Evolutionary conservation across 106 monocot genomes (phyloP).

Genomic region (Dendrobium officinale): DNA sequence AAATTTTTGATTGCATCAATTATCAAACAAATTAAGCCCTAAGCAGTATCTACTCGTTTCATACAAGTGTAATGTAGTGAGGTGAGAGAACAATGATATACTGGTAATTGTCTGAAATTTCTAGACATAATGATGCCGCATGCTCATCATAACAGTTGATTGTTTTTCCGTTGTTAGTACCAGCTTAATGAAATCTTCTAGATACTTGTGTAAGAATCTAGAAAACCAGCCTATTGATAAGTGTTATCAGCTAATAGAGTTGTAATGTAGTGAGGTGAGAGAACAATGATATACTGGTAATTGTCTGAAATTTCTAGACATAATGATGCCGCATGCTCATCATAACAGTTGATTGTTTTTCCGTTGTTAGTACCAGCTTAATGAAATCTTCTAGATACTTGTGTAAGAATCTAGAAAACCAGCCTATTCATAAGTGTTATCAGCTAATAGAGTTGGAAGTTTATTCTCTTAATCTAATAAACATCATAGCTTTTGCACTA

Average conservation of each 20-base stretch:
- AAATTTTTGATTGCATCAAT: too few species aligned
- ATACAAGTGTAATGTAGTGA: background rate
- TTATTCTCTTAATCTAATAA: background rate
- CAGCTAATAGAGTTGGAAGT: background rate
- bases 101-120: background rate
- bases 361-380: background rate
- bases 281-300: background rate
- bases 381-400: background rate
- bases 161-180: background rate
- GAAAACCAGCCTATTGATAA: background rate
- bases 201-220: background rate
- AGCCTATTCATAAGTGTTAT: background rate
- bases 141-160: background rate
- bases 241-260: background rate
- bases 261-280: background rate
- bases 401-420: background rate
- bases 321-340: background rate
- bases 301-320: background rate
- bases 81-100: background rate
- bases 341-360: background rate
- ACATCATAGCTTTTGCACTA: background rate
- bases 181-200: background rate
- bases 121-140: background rate
- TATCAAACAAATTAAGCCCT: background rate
- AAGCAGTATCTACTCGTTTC: background rate